These are phyloP conservation scores for Juglanconis juglandina DNA, from an alignment of 2,329 filamentous ascomycete genomes.

Conservation along the genomic window DNA sequence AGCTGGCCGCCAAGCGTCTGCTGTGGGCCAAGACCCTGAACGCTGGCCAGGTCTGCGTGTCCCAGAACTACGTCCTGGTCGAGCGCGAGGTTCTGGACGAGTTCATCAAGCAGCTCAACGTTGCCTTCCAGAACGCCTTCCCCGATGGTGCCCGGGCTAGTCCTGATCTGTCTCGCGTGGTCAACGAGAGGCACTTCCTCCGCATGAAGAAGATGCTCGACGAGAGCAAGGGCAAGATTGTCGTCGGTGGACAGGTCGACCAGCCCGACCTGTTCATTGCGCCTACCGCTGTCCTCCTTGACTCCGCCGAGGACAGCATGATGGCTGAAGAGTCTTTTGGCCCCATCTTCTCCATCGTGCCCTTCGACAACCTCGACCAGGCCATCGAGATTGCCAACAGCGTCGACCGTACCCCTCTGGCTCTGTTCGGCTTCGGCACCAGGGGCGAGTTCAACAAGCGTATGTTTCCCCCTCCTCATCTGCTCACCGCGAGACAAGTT, in stretches of 20 bases:
- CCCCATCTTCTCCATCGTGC: slow-evolving; percentile 80
- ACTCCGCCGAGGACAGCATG: slow-evolving; percentile 71
- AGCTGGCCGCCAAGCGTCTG: slow-evolving; percentile 76
- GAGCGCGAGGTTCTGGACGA: slow-evolving; percentile 68
- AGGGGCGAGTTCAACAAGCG: slow-evolving; percentile 73
- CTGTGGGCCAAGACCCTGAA: slow-evolving; percentile 87
- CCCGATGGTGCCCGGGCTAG: slow-evolving; percentile 77
- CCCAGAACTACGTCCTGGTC: slow-evolving; percentile 87
- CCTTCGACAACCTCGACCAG: slow-evolving; percentile 76
- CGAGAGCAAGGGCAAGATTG: slow-evolving; percentile 73
- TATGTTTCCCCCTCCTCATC: slow-evolving; percentile 35
- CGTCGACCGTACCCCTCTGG: slow-evolving; percentile 78
- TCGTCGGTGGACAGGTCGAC: slow-evolving; percentile 82
- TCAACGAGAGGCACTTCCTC: slow-evolving; percentile 75
- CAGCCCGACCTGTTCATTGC: slow-evolving; percentile 79
- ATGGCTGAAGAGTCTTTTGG: slow-evolving; percentile 86
- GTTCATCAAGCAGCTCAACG: slow-evolving; percentile 73
- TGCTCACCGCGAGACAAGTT: neutral
- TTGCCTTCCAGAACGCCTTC: slow-evolving; percentile 72
- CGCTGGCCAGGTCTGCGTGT: slow-evolving; percentile 87
- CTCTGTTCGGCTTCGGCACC: slow-evolving; percentile 80
- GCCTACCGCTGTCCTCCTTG: slow-evolving; percentile 85
- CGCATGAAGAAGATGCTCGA: slow-evolving; percentile 92
- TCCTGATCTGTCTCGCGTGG: slow-evolving; percentile 73
- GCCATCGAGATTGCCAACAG: slow-evolving; percentile 79